Evolutionary conservation across 148 eudicot genomes (phyloP), one percentile per base, ranked within the genome.

Genomic region (Persicaria tinctoria): DNA sequence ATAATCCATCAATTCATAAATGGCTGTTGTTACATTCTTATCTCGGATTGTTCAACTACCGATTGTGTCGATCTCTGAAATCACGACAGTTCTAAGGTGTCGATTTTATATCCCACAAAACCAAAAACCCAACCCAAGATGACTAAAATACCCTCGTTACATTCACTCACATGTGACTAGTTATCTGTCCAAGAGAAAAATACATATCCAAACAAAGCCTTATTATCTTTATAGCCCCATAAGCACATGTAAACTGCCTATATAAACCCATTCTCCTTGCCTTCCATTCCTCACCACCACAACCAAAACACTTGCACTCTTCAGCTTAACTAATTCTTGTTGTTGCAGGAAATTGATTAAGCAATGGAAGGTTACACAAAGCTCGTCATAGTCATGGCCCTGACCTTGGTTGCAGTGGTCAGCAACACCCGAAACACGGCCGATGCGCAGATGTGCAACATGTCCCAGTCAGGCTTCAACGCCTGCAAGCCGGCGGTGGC

Each of bases 401-500:
- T 63, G 14, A 2, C 23, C 16, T 2, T 63, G 68, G 68, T 63
- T 8, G 45, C 45, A 5, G 32, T 32, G 68, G 45, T 10, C 27
- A 8, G 63, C 2, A 6, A 32, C 45, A 9, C 32, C 27, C 27
- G 63, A 6, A 6, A 32, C 45, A 9, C 12, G 68, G 14, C 16
- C 16, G 27, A 11, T 3, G 68, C 68, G 45, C 68, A 62, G 45
- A 70, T 70, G 6, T 70, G 73, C 6, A n/a, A 16, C 27, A 45
- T 70, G 53, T 12, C 73, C 0, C 23, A 46, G 41, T 51, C 46
- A 3, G 73, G 73, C 20, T 46, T 70, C 51, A 70, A 16, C 38
- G 54, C 53, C 1, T 70, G 73, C 73, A 70, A 48, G 53, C 73
- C 73, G 27, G 51, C 73, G 32, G 73, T 70, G 73, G 5, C 1